Base-by-base conservation (phyloP, 2,329 filamentous ascomycete species). In the Rutstroemia sp. region DNA sequence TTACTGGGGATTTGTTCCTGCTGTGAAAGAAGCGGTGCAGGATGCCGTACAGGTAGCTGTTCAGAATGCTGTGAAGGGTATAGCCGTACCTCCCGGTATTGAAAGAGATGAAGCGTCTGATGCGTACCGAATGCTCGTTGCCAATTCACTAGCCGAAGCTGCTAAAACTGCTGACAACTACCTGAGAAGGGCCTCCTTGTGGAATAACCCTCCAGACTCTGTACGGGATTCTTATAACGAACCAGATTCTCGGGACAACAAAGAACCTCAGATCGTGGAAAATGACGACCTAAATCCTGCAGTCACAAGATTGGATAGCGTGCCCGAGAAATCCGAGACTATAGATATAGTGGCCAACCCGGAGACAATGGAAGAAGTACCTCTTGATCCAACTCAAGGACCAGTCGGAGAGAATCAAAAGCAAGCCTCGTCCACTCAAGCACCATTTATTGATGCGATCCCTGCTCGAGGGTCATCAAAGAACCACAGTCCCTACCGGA, bases 1-100 rank as follows among this genome's bases (percentile, higher is more conserved):
- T 19, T 67, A 68, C 30, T 67, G 65, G 66, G 65, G 65, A 1
- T 68, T 67, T 57, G 59, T 62, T 18, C 66, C 65, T 21, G 48
- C 49, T 8, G 60, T 67, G 7, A 65, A 63, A 46, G 65, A 66
- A 34, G 62, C 59, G 3, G 62, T 67, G 18, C 61, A 67, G 25
- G 60, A 61, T 56, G 64, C 62, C n/a, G 62, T 68, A 2, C 61
- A 65, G 52, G 50, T 54, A n/a, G 66, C 65, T 42, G 65, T 67
- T 18, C 61, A 52, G 9, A 65, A 62, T 56, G 64, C 61, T 21
- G 64, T 68, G 1, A 54, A 62, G 10, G 62, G 64, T 3, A 59
- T 61, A 39, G 49, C 58, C 2, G 49, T 64, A 14, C 65, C 64
- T 10, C 51, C 60, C 39, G 61, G 59, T 12, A 50, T 49, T 44